Conservation (phyloP, 2,329 filamentous ascomycete species). For the Chrysosporium queenslandicum region DNA sequence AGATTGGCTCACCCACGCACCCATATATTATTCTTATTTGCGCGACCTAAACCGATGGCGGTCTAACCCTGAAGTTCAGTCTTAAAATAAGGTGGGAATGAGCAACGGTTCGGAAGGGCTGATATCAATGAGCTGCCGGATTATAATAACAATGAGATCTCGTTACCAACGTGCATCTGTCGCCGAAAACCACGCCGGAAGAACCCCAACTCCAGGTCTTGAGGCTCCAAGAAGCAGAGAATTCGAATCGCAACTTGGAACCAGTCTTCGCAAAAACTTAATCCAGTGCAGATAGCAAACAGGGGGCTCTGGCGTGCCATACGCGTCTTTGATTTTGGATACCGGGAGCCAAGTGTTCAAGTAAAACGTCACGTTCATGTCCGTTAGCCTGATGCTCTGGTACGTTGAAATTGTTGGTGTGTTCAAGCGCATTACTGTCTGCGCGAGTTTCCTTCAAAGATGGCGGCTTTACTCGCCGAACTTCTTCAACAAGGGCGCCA, state of each 20-base stretch:
- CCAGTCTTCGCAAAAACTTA: background rate
- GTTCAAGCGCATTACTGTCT: conserved; percentile 9
- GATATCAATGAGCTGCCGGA: too few species aligned
- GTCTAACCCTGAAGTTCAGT: too few species aligned
- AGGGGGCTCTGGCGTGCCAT: conserved; percentile 27
- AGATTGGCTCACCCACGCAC: too few species aligned
- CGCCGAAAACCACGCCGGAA: too few species aligned
- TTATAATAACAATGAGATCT: too few species aligned
- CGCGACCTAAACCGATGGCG: too few species aligned
- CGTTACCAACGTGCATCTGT: too few species aligned
- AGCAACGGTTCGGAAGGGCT: too few species aligned
- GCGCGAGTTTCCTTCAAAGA: conserved; percentile 17
- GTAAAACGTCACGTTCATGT: background rate
- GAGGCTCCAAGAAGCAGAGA: background rate
- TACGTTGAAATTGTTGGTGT: background rate
- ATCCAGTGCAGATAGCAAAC: conserved; percentile 24
- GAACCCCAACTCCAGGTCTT: background rate
- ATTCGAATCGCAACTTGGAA: background rate
- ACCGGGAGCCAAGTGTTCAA: background rate
- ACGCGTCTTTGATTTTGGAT: conserved; percentile 21
- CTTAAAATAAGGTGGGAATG: too few species aligned
- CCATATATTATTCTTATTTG: too few species aligned
- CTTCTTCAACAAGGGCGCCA: conserved; percentile 70
- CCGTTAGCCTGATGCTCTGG: background rate
- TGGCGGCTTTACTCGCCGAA: conserved; percentile 40